Conservation (phyloP, 441 rosid species). For the Melastoma candidum region DNA sequence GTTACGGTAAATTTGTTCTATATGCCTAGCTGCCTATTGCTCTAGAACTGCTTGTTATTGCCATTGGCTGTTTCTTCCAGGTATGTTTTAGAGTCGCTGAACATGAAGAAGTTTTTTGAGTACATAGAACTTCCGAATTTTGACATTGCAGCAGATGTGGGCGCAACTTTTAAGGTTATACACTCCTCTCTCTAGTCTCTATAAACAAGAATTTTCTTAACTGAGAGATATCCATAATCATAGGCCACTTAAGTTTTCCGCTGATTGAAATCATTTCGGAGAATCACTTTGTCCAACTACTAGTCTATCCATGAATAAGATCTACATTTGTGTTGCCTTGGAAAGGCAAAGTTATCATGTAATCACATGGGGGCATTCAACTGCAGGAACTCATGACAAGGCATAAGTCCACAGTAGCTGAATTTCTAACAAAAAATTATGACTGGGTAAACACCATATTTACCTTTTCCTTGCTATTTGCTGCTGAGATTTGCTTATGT, state of each 20-base stretch:
- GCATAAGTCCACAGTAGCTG: constrained; percentile 22
- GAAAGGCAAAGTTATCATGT: not conserved
- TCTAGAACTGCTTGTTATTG: too few relatives aligned
- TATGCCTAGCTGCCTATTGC: too few relatives aligned
- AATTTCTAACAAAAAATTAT: constrained; percentile 20
- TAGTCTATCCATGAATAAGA: too few relatives aligned
- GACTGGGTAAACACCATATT: constrained; percentile 15
- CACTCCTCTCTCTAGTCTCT: not conserved
- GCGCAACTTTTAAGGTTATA: constrained; percentile 13
- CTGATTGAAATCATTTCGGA: not conserved
- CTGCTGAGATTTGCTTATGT: too few relatives aligned
- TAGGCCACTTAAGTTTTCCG: not conserved
- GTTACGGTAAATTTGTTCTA: too few relatives aligned
- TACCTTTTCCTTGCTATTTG: too few relatives aligned
- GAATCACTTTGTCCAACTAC: not conserved
- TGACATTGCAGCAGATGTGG: constrained; percentile 21
- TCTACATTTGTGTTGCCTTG: too few relatives aligned
- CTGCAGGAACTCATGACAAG: constrained; percentile 22
- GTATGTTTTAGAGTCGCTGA: constrained; percentile 16
- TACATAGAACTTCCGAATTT: constrained; percentile 19
- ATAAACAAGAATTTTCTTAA: not conserved
- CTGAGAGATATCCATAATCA: not conserved
- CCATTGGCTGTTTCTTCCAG: constrained; percentile 2
- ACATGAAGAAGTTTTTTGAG: constrained; percentile 17
- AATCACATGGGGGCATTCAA: not conserved